phyloP scores from a whole-genome alignment of 441 rosid species.

The Jatropha podagrica region DNA sequence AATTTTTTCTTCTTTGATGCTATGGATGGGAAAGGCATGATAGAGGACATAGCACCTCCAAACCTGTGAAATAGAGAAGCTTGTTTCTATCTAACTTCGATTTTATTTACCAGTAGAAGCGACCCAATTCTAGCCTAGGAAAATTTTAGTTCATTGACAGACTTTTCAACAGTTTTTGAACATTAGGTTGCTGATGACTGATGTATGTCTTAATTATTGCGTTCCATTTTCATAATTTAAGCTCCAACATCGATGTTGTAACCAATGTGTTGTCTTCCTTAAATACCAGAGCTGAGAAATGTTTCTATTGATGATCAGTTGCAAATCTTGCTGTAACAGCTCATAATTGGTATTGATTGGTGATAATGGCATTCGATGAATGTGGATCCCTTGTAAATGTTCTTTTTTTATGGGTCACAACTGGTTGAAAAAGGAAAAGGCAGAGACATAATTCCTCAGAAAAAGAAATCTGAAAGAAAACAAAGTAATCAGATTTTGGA shows the following conservation, averaged over 20 bases:
- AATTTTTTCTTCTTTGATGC: slow-evolving; percentile 69
- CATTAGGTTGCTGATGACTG: not conserved
- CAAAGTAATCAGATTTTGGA: not conserved
- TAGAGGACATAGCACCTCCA: slow-evolving; percentile 68
- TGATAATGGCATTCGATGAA: not conserved
- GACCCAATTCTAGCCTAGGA: slow-evolving; percentile 2
- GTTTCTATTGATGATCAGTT: not conserved
- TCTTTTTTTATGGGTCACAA: not conserved
- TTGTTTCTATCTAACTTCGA: not conserved
- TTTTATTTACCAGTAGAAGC: slow-evolving; percentile 7
- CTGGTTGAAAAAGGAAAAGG: not conserved
- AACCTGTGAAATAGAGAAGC: slow-evolving; percentile 23
- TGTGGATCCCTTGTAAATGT: not conserved
- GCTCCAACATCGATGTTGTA: not conserved
- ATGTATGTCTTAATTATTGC: not conserved
- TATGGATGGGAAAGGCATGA: slow-evolving; percentile 45
- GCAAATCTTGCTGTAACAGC: not conserved
- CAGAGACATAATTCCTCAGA: not conserved
- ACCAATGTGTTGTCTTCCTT: not conserved
- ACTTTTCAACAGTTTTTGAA: not conserved
- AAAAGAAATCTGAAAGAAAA: not conserved
- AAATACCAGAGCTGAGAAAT: not conserved
- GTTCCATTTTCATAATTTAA: not conserved
- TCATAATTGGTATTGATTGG: not conserved
- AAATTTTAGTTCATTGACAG: not conserved